A percentile compares a stretch with the other conserved stretches of the same genome.
Conservation (phyloP, 768 basidiomycete species). For the Dentipellis sp. region DNA sequence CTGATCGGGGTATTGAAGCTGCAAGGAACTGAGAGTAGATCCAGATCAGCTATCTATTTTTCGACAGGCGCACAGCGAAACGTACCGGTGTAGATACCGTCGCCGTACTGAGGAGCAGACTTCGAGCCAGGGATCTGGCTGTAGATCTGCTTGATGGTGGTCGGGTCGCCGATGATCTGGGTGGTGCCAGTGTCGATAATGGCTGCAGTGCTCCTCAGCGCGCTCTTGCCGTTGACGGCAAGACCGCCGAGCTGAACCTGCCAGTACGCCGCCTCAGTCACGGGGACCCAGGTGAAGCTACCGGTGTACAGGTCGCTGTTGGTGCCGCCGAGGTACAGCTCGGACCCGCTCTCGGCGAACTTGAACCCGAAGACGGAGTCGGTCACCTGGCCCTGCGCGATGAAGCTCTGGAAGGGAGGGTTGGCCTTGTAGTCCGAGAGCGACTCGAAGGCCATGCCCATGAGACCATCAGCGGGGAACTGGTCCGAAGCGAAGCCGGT, state of each 20-base stretch:
- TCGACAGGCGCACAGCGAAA: too few relatives aligned
- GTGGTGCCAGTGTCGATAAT: conserved; percentile 24
- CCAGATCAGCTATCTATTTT: neutral
- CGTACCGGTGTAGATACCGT: conserved; percentile 19
- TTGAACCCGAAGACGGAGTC: conserved; percentile 40
- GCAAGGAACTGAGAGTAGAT: conserved; percentile 11
- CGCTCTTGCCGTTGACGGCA: conserved; percentile 7
- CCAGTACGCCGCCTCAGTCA: conserved; percentile 17
- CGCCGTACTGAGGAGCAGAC: conserved; percentile 7
- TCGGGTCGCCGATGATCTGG: conserved; percentile 19
- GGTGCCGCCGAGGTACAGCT: conserved; percentile 12
- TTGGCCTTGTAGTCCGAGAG: conserved; percentile 16
- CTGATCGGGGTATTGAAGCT: conserved; percentile 12
- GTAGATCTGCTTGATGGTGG: conserved; percentile 18
- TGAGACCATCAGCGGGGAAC: conserved; percentile 30
- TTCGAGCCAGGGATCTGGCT: conserved; percentile 17
- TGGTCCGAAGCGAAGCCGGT: conserved; percentile 16
- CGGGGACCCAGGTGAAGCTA: conserved; percentile 4
- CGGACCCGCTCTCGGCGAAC: conserved; percentile 32
- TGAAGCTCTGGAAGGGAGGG: conserved; percentile 31
- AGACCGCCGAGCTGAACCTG: conserved; percentile 12
- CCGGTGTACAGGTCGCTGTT: conserved; percentile 6
- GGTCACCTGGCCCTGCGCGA: conserved; percentile 24
- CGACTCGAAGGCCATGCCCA: conserved; percentile 29
- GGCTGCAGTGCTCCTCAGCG: conserved; percentile 6